Percentiles rank a stretch among this genome's conserved stretches.
Conservation (phyloP, 2,329 filamentous ascomycete genomes). For the Hortaea werneckii region DNA sequence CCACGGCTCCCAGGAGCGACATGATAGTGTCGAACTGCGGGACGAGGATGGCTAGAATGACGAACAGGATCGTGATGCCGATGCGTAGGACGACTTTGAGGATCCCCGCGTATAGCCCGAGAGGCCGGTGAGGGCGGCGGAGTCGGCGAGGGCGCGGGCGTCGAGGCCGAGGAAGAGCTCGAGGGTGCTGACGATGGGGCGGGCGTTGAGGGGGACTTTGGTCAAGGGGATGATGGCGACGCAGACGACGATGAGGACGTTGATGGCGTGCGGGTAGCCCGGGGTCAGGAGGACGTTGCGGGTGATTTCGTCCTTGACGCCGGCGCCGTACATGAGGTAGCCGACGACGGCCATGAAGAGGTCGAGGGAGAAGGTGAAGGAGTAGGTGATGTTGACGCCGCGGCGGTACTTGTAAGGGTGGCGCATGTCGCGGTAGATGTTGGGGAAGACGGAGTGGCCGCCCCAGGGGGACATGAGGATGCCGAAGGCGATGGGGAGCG, state of each 20-base stretch:
- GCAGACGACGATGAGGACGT: conserved; percentile 72
- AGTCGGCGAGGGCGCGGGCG: conserved; percentile 40
- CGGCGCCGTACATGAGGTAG: conserved; percentile 88
- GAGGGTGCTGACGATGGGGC: conserved; percentile 75
- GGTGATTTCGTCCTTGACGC: conserved; percentile 80
- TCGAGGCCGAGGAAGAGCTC: conserved; percentile 74
- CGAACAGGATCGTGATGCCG: conserved; percentile 57
- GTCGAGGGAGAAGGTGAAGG: conserved; percentile 75
- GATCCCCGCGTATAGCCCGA: conserved; percentile 47
- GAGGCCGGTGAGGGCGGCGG: conserved; percentile 42
- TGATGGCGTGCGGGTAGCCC: conserved; percentile 64
- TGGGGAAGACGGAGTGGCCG: conserved; percentile 69
- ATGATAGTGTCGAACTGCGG: conserved; percentile 85
- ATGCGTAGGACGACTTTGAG: conserved; percentile 55
- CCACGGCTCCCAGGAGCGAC: conserved; percentile 76
- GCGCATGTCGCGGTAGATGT: conserved; percentile 43
- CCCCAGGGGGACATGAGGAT: conserved; percentile 78
- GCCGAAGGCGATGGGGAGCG: conserved; percentile 78
- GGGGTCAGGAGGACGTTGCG: conserved; percentile 70
- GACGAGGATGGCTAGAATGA: conserved; percentile 62
- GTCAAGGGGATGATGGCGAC: conserved; percentile 90
- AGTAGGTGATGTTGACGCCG: conserved; percentile 70
- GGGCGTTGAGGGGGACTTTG: conserved; percentile 61
- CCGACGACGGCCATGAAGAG: conserved; percentile 72
- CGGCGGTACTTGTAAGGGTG: conserved; percentile 72